Evolutionary conservation across 73 alveolate species (phyloP).

Genomic region (Stentor roeselii): DNA sequence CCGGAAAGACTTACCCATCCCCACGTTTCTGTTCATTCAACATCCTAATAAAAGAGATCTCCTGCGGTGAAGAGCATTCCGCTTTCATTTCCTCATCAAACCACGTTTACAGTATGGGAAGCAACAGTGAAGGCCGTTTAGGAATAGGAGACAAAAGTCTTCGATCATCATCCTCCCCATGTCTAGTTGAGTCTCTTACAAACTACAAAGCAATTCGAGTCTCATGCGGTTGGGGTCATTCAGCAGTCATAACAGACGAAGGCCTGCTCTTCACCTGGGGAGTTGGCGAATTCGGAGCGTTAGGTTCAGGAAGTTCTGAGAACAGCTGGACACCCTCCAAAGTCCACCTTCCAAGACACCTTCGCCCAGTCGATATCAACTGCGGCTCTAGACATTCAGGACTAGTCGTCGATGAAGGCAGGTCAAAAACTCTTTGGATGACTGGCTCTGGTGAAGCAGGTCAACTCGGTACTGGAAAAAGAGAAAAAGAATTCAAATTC

Average conservation of each 20-base stretch:
- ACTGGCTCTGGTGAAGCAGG: constrained; percentile 66
- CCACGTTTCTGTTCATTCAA: constrained; percentile 57
- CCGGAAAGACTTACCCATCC: constrained; percentile 41
- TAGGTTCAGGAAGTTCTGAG: constrained; percentile 44
- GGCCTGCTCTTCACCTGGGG: constrained; percentile 93
- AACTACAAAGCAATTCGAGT: constrained; percentile 34
- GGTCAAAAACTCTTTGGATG: constrained; percentile 45
- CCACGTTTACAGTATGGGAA: constrained; percentile 35
- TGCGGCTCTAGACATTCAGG: constrained; percentile 61
- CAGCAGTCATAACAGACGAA: constrained; percentile 68
- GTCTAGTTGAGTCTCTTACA: constrained; percentile 38
- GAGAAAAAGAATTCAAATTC: constrained; percentile 44
- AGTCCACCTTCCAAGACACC: constrained; percentile 29
- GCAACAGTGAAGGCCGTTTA: constrained; percentile 34
- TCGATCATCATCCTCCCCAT: constrained; percentile 39
- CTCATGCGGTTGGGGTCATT: constrained; percentile 86
- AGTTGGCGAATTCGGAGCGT: constrained; percentile 57
- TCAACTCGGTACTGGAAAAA: constrained; percentile 46
- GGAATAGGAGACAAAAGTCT: constrained; percentile 32
- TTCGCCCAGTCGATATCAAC: constrained; percentile 24
- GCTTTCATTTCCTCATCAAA: constrained; percentile 47
- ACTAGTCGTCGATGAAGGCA: constrained; percentile 40
- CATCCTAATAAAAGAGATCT: constrained; percentile 41
- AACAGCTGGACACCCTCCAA: neutral
- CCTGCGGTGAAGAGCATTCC: constrained; percentile 71